Percentiles rank a stretch among this genome's conserved stretches.
Evolutionary conservation across 352 stramenopile species (phyloP).

Genomic region (Phytophthora pseudosyringae): DNA sequence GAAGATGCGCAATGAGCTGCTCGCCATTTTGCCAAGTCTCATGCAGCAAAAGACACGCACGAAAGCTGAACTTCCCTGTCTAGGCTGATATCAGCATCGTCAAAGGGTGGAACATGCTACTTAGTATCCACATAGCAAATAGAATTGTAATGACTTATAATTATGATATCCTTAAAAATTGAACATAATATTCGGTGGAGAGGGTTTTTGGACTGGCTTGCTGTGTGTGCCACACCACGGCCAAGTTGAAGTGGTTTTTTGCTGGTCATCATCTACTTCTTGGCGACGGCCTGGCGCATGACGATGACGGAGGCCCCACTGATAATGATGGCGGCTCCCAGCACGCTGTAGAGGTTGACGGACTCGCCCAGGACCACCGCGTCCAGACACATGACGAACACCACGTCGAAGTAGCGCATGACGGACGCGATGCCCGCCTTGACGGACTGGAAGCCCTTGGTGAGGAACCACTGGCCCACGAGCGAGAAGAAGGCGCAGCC

Average conservation of each 20-base stretch:
- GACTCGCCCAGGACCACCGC: constrained; percentile 52
- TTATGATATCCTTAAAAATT: neutral
- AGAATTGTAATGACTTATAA: neutral
- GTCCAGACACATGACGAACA: constrained; percentile 71
- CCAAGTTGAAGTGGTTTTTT: neutral
- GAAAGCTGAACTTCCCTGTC: neutral
- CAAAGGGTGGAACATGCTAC: too few species aligned
- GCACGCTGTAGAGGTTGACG: constrained; percentile 59
- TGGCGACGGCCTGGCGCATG: constrained; percentile 36
- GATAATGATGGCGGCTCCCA: constrained; percentile 59
- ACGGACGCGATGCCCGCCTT: constrained; percentile 67
- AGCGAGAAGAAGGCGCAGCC: constrained; percentile 51
- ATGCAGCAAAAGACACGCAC: constrained; percentile 4
- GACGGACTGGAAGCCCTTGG: constrained; percentile 63
- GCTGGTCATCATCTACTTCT: neutral
- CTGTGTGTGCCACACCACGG: neutral
- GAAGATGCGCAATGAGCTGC: constrained; percentile 15
- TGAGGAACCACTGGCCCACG: constrained; percentile 63
- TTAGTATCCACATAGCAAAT: too few species aligned
- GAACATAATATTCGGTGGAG: neutral
- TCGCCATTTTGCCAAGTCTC: constrained; percentile 7
- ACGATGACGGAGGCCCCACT: constrained; percentile 54
- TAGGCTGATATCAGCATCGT: neutral
- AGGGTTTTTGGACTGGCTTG: neutral
- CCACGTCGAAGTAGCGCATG: constrained; percentile 76